phyloP scores from a whole-genome alignment of 2,329 filamentous ascomycete genomes.

The Fusarium equiseti region DNA sequence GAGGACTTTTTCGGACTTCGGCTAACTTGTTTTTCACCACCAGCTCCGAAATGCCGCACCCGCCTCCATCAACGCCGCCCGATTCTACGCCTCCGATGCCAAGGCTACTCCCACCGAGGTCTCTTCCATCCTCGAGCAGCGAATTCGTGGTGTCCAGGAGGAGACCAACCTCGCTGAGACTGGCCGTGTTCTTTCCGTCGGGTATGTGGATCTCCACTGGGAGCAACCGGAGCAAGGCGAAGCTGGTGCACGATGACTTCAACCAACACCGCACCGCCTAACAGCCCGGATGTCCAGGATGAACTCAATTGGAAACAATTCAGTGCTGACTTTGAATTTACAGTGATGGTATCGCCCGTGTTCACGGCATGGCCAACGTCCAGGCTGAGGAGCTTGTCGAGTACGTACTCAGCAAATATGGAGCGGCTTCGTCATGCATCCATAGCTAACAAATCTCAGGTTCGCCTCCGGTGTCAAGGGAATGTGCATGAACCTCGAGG shows the following conservation, averaged over 20 bases:
- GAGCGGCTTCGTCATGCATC: constrained; percentile 16
- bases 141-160: constrained; percentile 98
- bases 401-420: constrained; percentile 69
- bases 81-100: constrained; percentile 90
- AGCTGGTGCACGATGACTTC: constrained; percentile 26
- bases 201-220: constrained; percentile 74
- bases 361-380: constrained; percentile 99
- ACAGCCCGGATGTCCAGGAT: constrained; percentile 29
- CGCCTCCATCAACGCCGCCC: constrained; percentile 79
- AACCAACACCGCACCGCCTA: constrained; percentile 21
- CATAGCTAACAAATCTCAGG: constrained; percentile 62
- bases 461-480: constrained; percentile 99
- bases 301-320: constrained; percentile 23
- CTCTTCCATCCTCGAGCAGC: constrained; percentile 98
- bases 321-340: constrained; percentile 51
- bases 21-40: constrained; percentile 67
- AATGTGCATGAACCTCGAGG: constrained; percentile 99
- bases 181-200: constrained; percentile 97
- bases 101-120: constrained; percentile 98
- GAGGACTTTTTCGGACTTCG: constrained; percentile 61
- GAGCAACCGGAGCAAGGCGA: constrained; percentile 35
- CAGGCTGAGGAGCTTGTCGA: constrained; percentile 99
- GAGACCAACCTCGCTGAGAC: constrained; percentile 97
- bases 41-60: constrained; percentile 90
- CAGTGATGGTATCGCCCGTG: constrained; percentile 99